Base-by-base conservation (phyloP, 83 land plant genomes). In the Isoetes engelmannii region DNA sequence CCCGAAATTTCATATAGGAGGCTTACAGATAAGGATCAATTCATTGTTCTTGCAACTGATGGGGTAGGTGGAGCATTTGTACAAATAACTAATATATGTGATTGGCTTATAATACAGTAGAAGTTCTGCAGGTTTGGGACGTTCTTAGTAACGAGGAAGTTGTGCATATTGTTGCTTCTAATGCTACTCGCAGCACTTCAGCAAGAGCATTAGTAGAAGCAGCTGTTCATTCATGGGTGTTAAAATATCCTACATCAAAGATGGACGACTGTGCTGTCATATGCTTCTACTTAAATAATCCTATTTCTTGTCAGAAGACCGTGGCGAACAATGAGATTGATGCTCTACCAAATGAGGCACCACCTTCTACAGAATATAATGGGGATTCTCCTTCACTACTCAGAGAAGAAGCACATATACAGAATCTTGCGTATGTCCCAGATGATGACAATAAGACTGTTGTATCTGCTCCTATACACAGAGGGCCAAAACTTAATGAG, bases 1-100 rank as follows among this genome's bases (percentile, higher is more conserved):
- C 88, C 88, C 6, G 84, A 83, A 41, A 69, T 85, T 47, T 83
- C 73, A 4, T 78, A 83, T 45, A 69, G 81, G 59, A 21, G 46
- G 4, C 81, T 85, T 28, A 47, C 68, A 17, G 68, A 72, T 12
- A 61, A 56, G 45, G 74, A 72, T 48, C 65, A 72, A 41, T 72
- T 72, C 43, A 21, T 72, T 47, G 74, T 72, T 7, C 55, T 72
- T 10, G 74, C 74, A 7, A 72, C 71, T 20, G 74, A 72, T 41
- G 74, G 74, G 60, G 74, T 72, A 72, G 51, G 74, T 72, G 37
- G 37, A 28, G 37, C 37, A 28, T 28, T 28, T 28, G 37, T 28
- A 28, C 37, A 28, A 28, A 28, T 28, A 28, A 28, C 37, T 28
- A 28, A 28, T 28, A 0, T 28, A 28, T 28, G 37, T 28, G 37